phyloP scores from a whole-genome alignment of 2,329 filamentous ascomycete genomes.

The Talaromyces sp. region DNA sequence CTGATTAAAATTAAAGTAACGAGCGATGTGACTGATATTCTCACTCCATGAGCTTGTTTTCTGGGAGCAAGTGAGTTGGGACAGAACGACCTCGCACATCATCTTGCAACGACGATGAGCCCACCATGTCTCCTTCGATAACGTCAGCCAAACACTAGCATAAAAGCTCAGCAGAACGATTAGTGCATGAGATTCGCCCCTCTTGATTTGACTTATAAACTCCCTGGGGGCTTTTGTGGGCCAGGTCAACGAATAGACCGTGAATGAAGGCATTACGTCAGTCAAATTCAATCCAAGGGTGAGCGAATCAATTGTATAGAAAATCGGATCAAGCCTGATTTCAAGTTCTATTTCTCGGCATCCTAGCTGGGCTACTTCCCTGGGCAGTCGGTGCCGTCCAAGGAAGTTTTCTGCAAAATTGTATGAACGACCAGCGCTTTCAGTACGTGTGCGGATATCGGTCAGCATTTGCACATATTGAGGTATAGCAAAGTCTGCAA shows the following conservation, averaged over 20 bases:
- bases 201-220: not conserved
- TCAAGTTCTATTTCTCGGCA: not conserved
- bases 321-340: not conserved
- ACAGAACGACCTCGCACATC: slow-evolving; percentile 2
- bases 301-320: not conserved
- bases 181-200: not conserved
- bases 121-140: not conserved
- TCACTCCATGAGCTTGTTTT: not conserved
- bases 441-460: slow-evolving; percentile 1
- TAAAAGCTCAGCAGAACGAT: slow-evolving; percentile 6
- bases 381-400: not conserved
- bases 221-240: not conserved
- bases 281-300: not conserved
- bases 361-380: not conserved
- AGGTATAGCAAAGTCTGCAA: not conserved
- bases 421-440: not conserved
- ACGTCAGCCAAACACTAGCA: not conserved
- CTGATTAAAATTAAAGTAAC: not conserved
- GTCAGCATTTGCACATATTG: slow-evolving; percentile 1
- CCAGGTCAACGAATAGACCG: slow-evolving; percentile 1
- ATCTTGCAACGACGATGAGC: not conserved
- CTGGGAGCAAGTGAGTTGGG: not conserved
- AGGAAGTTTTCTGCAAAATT: slow-evolving; percentile 1
- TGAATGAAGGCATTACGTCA: slow-evolving; percentile 3
- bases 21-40: not conserved